Conservation (phyloP, 345 rosid species). For the Gossypium anomalum region DNA sequence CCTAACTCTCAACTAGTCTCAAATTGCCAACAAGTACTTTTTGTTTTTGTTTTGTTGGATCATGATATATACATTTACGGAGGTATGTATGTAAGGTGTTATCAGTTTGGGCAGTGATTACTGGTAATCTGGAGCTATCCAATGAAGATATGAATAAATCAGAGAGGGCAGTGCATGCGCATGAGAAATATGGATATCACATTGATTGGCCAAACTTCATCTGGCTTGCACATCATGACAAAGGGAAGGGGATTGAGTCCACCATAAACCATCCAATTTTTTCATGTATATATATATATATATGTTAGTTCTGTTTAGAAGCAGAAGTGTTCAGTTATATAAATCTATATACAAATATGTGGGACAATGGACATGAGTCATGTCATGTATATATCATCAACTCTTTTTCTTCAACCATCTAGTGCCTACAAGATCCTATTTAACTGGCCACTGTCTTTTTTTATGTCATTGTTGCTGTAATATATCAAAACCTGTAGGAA, state of each 20-base stretch:
- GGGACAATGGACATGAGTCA: background rate
- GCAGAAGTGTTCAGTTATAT: too few species aligned
- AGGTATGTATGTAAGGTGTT: background rate
- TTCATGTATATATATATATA: background rate
- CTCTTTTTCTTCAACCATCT: background rate
- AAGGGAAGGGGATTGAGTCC: background rate
- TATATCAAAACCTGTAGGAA: background rate
- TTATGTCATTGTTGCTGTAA: background rate
- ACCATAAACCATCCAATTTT: background rate
- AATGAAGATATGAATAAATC: slow-evolving; percentile 6
- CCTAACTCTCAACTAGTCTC: background rate
- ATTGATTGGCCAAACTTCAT: background rate
- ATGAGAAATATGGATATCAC: background rate
- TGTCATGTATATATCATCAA: background rate
- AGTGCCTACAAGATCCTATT: slow-evolving; percentile 16
- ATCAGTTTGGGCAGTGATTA: background rate
- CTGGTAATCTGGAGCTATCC: background rate
- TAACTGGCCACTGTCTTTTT: background rate
- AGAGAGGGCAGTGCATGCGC: background rate
- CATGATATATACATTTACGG: too few species aligned
- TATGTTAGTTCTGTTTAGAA: too few species aligned
- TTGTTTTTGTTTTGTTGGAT: background rate
- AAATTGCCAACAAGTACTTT: background rate
- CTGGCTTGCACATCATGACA: background rate
- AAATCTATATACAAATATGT: background rate